Percentiles rank a stretch among this genome's conserved stretches.
Evolutionary conservation across 345 rosid genomes (phyloP).

Genomic region (Alliaria petiolata): DNA sequence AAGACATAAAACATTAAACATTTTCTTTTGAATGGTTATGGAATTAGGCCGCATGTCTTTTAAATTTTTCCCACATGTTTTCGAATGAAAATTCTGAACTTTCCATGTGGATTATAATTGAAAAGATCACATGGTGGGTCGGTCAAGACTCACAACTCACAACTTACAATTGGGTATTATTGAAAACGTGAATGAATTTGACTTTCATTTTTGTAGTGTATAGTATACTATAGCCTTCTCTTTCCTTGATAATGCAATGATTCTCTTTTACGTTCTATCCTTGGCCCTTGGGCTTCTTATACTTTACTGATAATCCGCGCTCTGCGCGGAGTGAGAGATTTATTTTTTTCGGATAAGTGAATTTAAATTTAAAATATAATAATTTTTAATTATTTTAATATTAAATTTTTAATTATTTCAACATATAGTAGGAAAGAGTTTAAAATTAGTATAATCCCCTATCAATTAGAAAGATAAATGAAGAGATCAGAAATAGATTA

Average conservation of each 20-base stretch:
- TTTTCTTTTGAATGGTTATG: not conserved
- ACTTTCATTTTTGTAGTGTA: not conserved
- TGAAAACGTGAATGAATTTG: not conserved
- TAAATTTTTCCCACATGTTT: not conserved
- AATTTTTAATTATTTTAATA: too few relatives aligned
- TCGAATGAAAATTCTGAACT: not conserved
- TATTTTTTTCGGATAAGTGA: too few relatives aligned
- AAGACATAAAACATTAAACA: not conserved
- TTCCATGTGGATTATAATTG: conserved; percentile 6
- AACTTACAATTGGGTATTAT: not conserved
- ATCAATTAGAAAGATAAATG: too few relatives aligned
- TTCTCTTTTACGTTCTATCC: not conserved
- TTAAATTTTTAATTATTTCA: too few relatives aligned
- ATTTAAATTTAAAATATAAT: too few relatives aligned
- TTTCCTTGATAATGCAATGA: not conserved
- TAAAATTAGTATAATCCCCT: too few relatives aligned
- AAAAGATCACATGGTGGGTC: conserved; percentile 15
- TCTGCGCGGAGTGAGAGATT: too few relatives aligned
- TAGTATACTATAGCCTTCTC: not conserved
- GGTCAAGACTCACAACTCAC: not conserved
- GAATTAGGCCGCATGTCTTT: not conserved
- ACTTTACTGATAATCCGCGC: too few relatives aligned
- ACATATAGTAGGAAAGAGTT: too few relatives aligned
- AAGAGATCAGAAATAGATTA: too few relatives aligned
- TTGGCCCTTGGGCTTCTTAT: not conserved